Conservation (phyloP, 2,329 filamentous ascomycete genomes). For the Trichoderma arundinaceum region DNA sequence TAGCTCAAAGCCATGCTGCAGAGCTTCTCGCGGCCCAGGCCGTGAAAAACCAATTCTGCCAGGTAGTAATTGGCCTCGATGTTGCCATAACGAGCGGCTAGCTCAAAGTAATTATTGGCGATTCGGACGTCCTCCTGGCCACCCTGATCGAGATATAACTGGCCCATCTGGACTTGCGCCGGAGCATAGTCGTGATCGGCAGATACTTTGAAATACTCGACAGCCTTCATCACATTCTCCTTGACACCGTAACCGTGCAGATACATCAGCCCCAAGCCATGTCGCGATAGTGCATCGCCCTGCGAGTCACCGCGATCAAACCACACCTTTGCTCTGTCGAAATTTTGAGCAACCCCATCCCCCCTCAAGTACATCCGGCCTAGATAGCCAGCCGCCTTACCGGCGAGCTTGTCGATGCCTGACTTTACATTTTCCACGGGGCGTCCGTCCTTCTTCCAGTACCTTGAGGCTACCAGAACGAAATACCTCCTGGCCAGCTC, state of each 20-base stretch:
- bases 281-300: constrained; percentile 82
- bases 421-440: constrained; percentile 71
- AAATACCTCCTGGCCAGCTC: constrained; percentile 80
- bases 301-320: constrained; percentile 78
- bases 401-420: constrained; percentile 76
- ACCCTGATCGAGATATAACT: constrained; percentile 85
- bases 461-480: constrained; percentile 75
- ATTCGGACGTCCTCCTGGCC: constrained; percentile 70
- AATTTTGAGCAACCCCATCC: constrained; percentile 82
- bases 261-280: constrained; percentile 82
- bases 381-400: constrained; percentile 84
- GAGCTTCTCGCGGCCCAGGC: constrained; percentile 77
- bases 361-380: constrained; percentile 89
- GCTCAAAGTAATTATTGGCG: constrained; percentile 85
- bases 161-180: constrained; percentile 81
- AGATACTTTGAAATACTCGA: constrained; percentile 76
- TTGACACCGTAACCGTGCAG: constrained; percentile 76
- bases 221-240: constrained; percentile 73
- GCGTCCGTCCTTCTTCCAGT: constrained; percentile 82
- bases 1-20: constrained; percentile 79
- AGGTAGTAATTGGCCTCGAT: constrained; percentile 93
- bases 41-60: constrained; percentile 82
- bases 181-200: constrained; percentile 82
- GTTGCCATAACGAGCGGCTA: constrained; percentile 80
- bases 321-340: constrained; percentile 77